Base-by-base conservation (phyloP, 2,329 filamentous ascomycete genomes). In the Aspergillus fumigatiaffinis region DNA sequence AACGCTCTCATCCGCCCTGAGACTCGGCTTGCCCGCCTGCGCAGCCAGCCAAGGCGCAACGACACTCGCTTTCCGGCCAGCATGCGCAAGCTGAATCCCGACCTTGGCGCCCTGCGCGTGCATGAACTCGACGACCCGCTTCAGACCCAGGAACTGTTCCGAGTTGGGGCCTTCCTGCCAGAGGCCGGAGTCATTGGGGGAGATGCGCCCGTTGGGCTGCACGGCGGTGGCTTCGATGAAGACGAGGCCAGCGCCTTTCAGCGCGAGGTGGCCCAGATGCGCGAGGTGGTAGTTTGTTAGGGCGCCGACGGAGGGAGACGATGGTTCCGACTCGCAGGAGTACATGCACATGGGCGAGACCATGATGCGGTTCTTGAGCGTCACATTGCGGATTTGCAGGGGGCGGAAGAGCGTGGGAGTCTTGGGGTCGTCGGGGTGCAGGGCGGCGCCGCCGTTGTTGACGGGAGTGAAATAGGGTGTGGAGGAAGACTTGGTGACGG, bases 201-300 rank as follows among this genome's bases (percentile, higher is more conserved):
- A 88, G 76, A 96, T 95, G 56, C 92, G 84, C 25, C 92, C 92
- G 67, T 92, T 86, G 3, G 89, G 76, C 14, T 85, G 80, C 0
- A 96, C 89, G 29, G 86, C 80, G 0, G 89, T 91, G 21, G 91
- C 90, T 77, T 96, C 92, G 57, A 93, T 80, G 54, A 92, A 82
- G 52, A 87, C 79, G 25, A 96, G 78, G 1, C 84, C 88, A 0
- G 87, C 87, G 20, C 92, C 92, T 59, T 88, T 85, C 46, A 87
- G 79, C 21, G 90, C 83, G 64, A 91, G 90, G 63, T 90, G 87
- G 57, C 91, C 90, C 8, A 93, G 81, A 68, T 96, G 91, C 26
- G 91, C 86, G 49, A 93, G 79, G 73, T 96, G 91, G 82, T 86
- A 96, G 70, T 89, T 83, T 1, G 89, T 92, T 54, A 87, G 76